Percentiles rank a stretch among this genome's conserved stretches.
These are phyloP conservation scores for Blastomyces parvus DNA, from an alignment of 2,329 filamentous ascomycete species.

Conservation along the genomic window DNA sequence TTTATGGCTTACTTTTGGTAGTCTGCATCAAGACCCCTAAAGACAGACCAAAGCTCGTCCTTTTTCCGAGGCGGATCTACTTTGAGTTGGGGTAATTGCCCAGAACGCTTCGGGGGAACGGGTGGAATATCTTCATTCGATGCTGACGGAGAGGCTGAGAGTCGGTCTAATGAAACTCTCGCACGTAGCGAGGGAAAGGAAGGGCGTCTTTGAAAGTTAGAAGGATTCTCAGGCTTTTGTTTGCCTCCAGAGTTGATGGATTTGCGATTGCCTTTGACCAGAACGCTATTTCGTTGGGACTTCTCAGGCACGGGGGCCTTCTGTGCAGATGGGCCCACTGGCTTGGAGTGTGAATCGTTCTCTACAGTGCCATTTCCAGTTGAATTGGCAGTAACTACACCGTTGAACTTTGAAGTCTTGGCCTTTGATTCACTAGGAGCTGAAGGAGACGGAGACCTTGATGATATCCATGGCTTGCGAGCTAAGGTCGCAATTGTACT, in stretches of 20 bases:
- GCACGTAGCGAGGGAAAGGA: conserved; percentile 34
- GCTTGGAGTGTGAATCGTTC: not conserved
- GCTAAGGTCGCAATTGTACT: conserved; percentile 43
- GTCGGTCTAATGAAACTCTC: conserved; percentile 39
- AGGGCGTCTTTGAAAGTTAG: conserved; percentile 30
- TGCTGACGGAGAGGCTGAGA: conserved; percentile 34
- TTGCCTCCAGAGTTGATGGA: conserved; percentile 30
- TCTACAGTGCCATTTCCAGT: not conserved
- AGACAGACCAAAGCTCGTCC: conserved; percentile 61
- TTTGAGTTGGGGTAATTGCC: conserved; percentile 15
- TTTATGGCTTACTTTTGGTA: conserved; percentile 51
- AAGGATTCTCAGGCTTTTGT: conserved; percentile 25
- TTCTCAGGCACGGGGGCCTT: not conserved
- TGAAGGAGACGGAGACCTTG: conserved; percentile 40
- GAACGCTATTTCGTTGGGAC: not conserved
- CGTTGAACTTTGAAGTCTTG: conserved; percentile 8
- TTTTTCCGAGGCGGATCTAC: conserved; percentile 45
- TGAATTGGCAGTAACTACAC: not conserved
- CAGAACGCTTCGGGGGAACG: conserved; percentile 37
- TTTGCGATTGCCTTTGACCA: conserved; percentile 3
- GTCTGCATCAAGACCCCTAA: conserved; percentile 58
- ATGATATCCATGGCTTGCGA: conserved; percentile 43
- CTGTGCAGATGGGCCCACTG: not conserved
- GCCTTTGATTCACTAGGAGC: conserved; percentile 23
- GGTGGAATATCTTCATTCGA: conserved; percentile 40